Conservation (phyloP, 352 stramenopile species). For the Phytophthora meadii region DNA sequence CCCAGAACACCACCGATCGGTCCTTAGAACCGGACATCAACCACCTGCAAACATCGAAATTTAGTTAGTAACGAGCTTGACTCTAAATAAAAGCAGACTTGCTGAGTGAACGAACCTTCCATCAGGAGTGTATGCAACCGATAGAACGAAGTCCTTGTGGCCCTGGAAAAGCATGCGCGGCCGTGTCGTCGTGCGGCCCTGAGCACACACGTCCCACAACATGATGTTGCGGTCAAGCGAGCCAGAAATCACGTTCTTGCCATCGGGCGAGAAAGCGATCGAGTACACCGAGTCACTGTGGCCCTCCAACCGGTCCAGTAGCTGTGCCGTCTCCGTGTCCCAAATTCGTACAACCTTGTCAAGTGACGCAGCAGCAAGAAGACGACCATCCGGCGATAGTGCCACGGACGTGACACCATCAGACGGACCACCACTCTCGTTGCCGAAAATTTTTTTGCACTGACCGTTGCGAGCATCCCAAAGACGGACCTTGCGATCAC, state of each 20-base stretch:
- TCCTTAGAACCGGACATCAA: slow-evolving; percentile 90
- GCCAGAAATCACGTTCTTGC: slow-evolving; percentile 88
- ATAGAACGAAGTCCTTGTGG: slow-evolving; percentile 90
- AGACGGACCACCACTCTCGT: slow-evolving; percentile 77
- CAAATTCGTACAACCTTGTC: slow-evolving; percentile 90
- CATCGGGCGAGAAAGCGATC: slow-evolving; percentile 87
- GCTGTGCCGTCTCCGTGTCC: slow-evolving; percentile 83
- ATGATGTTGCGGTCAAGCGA: slow-evolving; percentile 89
- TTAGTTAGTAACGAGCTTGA: slow-evolving; percentile 10
- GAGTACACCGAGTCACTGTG: slow-evolving; percentile 91
- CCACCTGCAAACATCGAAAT: slow-evolving; percentile 51
- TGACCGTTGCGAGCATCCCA: slow-evolving; percentile 85
- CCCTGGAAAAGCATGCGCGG: slow-evolving; percentile 90
- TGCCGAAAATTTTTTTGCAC: slow-evolving; percentile 88
- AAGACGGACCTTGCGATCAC: slow-evolving; percentile 83
- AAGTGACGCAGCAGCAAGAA: slow-evolving; percentile 79
- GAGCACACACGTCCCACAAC: slow-evolving; percentile 85
- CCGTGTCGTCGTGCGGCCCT: slow-evolving; percentile 79
- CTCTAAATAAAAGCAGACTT: not conserved
- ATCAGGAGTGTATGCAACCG: slow-evolving; percentile 87
- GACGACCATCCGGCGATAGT: slow-evolving; percentile 76
- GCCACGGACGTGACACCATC: slow-evolving; percentile 87
- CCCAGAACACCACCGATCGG: slow-evolving; percentile 89
- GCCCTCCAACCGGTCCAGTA: slow-evolving; percentile 83
- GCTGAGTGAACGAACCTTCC: slow-evolving; percentile 60